Percentiles rank a stretch among this genome's conserved stretches.
phyloP scores from a whole-genome alignment of 2,329 filamentous ascomycete species.

The Pseudogymnoascus sp. region DNA sequence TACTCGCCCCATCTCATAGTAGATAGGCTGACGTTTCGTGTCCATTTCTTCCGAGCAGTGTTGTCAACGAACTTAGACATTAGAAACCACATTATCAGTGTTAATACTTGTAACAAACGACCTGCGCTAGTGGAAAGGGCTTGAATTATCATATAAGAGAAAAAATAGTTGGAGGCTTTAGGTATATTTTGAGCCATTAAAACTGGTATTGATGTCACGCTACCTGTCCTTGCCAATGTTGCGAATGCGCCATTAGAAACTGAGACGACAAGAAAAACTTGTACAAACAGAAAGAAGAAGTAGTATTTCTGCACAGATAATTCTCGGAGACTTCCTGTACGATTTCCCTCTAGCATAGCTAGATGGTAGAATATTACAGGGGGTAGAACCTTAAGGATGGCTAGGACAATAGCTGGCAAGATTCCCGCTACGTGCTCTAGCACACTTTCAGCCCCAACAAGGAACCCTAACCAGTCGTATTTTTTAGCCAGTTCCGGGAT shows the following conservation, averaged over 20 bases:
- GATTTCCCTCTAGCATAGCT: constrained; percentile 65
- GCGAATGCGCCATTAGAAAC: constrained; percentile 68
- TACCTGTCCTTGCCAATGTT: constrained; percentile 52
- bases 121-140: constrained; percentile 85
- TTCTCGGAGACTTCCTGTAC: constrained; percentile 70
- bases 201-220: constrained; percentile 58
- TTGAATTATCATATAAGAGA: constrained; percentile 96
- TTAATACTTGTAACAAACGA: constrained; percentile 75
- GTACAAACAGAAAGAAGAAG: constrained; percentile 78
- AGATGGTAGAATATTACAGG: constrained; percentile 71
- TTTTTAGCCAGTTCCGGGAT: constrained; percentile 59
- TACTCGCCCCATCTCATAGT: constrained; percentile 83
- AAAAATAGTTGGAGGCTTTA: constrained; percentile 90
- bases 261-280: too few species aligned
- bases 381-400: constrained; percentile 67
- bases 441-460: constrained; percentile 64
- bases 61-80: constrained; percentile 73
- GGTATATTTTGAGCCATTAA: constrained; percentile 74
- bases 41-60: constrained; percentile 76
- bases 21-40: constrained; percentile 68
- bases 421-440: constrained; percentile 69
- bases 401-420: constrained; percentile 68
- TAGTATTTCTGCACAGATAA: constrained; percentile 88
- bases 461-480: constrained; percentile 62
- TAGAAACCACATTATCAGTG: constrained; percentile 73